phyloP scores from a whole-genome alignment of 1,284 basidiomycete species.

The Cutaneotrichosporon dermatis region DNA sequence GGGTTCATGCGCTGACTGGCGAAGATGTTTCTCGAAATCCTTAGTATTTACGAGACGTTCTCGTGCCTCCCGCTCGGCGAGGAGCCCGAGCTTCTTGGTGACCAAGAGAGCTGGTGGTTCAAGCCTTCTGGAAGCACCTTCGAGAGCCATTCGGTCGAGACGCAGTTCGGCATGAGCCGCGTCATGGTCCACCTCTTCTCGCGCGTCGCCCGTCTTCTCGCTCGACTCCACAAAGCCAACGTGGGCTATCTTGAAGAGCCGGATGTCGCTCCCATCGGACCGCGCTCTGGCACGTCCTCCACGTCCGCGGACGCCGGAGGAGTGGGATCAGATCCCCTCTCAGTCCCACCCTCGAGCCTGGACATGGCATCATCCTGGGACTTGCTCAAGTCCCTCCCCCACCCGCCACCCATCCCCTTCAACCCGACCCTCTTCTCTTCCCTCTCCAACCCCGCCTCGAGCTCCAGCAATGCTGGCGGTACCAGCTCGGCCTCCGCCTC shows the following conservation, averaged over 20 bases:
- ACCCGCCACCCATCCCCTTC: no score
- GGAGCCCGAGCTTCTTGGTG: slow-evolving; percentile 50
- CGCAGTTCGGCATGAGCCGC: slow-evolving; percentile 52
- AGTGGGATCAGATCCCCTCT: no score
- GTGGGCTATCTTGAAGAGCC: slow-evolving; percentile 25
- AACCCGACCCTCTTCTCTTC: no score
- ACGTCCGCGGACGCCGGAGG: no score
- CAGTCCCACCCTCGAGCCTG: no score
- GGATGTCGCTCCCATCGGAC: not conserved
- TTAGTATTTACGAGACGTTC: slow-evolving; percentile 54
- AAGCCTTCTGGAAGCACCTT: slow-evolving; percentile 35
- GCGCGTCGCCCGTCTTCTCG: slow-evolving; percentile 35
- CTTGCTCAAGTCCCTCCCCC: no score
- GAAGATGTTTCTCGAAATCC: slow-evolving; percentile 51
- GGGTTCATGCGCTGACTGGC: no score
- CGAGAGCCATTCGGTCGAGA: slow-evolving; percentile 52
- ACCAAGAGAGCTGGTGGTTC: slow-evolving; percentile 51
- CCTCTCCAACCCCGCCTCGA: no score
- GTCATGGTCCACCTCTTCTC: slow-evolving; percentile 44
- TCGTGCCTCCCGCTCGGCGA: slow-evolving; percentile 51
- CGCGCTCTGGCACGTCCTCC: no score
- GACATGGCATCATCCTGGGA: no score
- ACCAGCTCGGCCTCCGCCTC: no score
- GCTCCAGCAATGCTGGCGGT: no score
- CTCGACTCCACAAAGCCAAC: slow-evolving; percentile 24